phyloP scores from a whole-genome alignment of 148 eudicot species.

The Camellia sinensis region DNA sequence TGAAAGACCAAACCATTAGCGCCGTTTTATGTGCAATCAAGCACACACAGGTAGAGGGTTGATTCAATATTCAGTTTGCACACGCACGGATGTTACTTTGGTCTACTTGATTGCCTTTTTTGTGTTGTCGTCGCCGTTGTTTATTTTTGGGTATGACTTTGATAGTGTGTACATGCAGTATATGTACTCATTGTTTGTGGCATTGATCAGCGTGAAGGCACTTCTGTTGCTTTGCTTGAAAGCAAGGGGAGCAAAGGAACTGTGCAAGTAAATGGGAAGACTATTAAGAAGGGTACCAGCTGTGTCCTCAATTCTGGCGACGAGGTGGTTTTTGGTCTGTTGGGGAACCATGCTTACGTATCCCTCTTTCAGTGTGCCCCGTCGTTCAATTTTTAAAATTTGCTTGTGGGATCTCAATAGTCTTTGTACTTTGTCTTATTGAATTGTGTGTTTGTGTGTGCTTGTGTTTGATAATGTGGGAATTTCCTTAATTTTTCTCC shows the following conservation, averaged over 20 bases:
- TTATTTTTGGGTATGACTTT: not conserved
- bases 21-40: slow-evolving; percentile 55
- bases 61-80: too few relatives aligned
- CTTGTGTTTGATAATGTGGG: not conserved
- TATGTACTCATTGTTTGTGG: slow-evolving; percentile 42
- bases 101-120: not conserved
- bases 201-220: slow-evolving; percentile 65
- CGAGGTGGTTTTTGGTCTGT: slow-evolving; percentile 63
- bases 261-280: slow-evolving; percentile 77
- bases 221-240: slow-evolving; percentile 69
- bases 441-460: not conserved
- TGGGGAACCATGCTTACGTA: slow-evolving; percentile 84
- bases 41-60: slow-evolving; percentile 55
- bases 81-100: too few relatives aligned
- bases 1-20: slow-evolving; percentile 57
- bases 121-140: not conserved
- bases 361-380: slow-evolving; percentile 32
- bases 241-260: slow-evolving; percentile 77
- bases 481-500: slow-evolving; percentile 37
- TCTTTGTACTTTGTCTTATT: not conserved
- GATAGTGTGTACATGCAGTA: slow-evolving; percentile 34
- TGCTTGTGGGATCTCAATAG: not conserved
- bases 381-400: not conserved
- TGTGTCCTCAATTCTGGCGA: slow-evolving; percentile 78
- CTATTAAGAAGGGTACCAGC: slow-evolving; percentile 52